Base-by-base conservation (phyloP, 805 yeast genomes). In the Wickerhamomyces canadensis region DNA sequence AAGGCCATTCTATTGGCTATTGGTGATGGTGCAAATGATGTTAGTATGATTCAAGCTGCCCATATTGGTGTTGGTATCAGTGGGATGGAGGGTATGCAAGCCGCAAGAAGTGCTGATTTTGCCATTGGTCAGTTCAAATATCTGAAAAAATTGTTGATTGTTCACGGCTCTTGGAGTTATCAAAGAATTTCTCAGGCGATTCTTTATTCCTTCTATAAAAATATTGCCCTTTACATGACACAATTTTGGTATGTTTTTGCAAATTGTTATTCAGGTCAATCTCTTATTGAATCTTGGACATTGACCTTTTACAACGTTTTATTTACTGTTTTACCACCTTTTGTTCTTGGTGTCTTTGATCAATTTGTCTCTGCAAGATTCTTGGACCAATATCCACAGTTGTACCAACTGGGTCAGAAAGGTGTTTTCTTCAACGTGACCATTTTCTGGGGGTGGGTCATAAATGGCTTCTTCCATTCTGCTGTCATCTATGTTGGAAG, bases 81-180 rank as follows among this genome's bases (percentile, higher is more conserved):
- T 62, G 99, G 99, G 47, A 83, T 88, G 91, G 99, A 93, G 65
- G 99, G 99, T 49, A 88, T 89, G 87, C 99, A 93, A 62, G 98
- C 98, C 10, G 97, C 98, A 0, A 75, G 99, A 59, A 82, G 95
- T 59, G 98, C 99, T 0, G 99, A 93, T 68, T 78, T 93, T 42
- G 88, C 98, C 1, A 87, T 94, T 60, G 98, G 96, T 0, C 98
- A 93, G 59, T 93, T 93, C 72, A 80, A 80, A 57, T 93, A 76
- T 58, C 69, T 93, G 64, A 77, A 79, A 52, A 88, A 85, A 57
- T 64, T 93, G 38, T 64, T 93, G 31, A 68, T 93, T 31, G 98
- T 93, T 10, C 99, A 93, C 60, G 99, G 99, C 2, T 66, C 96
- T 8, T 93, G 99, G 99, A 86, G 96, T 29, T 93, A 93, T 58